Percentiles rank a stretch among this genome's conserved stretches.
phyloP scores from a whole-genome alignment of 1,139 yeast genomes.

The Hyphopichia fennica region DNA sequence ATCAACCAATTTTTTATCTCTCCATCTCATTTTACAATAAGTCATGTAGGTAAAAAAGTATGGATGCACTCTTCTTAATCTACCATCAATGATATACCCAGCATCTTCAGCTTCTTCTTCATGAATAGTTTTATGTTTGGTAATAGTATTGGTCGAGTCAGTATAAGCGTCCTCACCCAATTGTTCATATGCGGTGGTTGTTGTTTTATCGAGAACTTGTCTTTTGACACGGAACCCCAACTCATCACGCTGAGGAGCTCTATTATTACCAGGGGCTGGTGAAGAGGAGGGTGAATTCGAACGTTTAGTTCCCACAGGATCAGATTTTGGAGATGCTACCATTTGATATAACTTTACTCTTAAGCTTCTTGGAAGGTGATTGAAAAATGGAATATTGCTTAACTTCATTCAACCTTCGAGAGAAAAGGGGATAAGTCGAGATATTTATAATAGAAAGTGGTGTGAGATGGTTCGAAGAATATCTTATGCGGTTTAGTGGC shows the following conservation, averaged over 20 bases:
- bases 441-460: too few species aligned
- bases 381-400: background rate
- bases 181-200: constrained; percentile 41
- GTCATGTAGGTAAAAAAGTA: constrained; percentile 89
- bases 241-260: constrained; percentile 37
- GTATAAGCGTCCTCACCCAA: constrained; percentile 34
- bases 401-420: background rate
- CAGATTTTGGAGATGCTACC: constrained; percentile 6
- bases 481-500: background rate
- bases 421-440: background rate
- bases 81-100: constrained; percentile 52
- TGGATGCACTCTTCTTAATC: constrained; percentile 74
- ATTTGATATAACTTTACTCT: constrained; percentile 1
- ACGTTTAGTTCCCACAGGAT: constrained; percentile 8
- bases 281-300: constrained; percentile 18
- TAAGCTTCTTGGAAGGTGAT: background rate
- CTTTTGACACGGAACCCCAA: constrained; percentile 51
- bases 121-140: constrained; percentile 44
- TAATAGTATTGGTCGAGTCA: constrained; percentile 21
- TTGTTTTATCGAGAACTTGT: constrained; percentile 45
- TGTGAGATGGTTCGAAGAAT: too few species aligned
- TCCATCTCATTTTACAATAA: constrained; percentile 90
- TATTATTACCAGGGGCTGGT: constrained; percentile 14
- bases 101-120: constrained; percentile 59
- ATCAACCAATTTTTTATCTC: constrained; percentile 74